Evolutionary conservation across 73 alveolate genomes (phyloP), one percentile per base, ranked within the genome.

Genomic region (Blepharisma stoltei): DNA sequence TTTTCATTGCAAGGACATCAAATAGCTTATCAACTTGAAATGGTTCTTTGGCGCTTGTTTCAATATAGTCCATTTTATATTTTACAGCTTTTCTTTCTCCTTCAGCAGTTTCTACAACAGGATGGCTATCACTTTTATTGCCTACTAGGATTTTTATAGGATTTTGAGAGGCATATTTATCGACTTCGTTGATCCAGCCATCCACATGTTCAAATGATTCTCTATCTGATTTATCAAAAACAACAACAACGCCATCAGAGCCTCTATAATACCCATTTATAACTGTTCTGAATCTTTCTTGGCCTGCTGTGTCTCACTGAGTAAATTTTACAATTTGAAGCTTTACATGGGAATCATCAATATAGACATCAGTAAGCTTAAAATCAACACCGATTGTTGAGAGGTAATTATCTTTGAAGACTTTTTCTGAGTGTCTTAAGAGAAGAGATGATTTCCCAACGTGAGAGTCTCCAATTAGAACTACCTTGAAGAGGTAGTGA

Each of bases 351-450:
- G 55, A 53, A 67, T 84, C 86, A 52, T 84, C 87, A 60, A 93
- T 86, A 69, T 83, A 78, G 8, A 93, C 70, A 6, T 83, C 53
- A 81, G 84, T 93, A 25, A 71, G 75, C 80, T 88, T 87, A 79
- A 88, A 85, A 81, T 93, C 97, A 23, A 90, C 90, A 21, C 98
- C 98, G 38, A 90, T 81, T 5, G 98, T 93, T 7, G 92, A 78
- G 54, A 87, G 66, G 70, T 88, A 88, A 46, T 83, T 44, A 48
- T 88, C 90, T 50, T 78, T 50, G 81, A 84, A 93, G 48, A 49
- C 14, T 81, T 89, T 83, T 54, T 88, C 87, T 70, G 55, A 80
- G 69, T 80, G 87, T 20, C 96, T 77, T 48, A 71, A 48, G 41
- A 89, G 73, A 69, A 89, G 76, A 43, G 90, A 47, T 18, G 93